A percentile compares a stretch with the other conserved stretches of the same genome.
Evolutionary conservation across 306 rosid species (phyloP).

Genomic region (Alnus glutinosa): DNA sequence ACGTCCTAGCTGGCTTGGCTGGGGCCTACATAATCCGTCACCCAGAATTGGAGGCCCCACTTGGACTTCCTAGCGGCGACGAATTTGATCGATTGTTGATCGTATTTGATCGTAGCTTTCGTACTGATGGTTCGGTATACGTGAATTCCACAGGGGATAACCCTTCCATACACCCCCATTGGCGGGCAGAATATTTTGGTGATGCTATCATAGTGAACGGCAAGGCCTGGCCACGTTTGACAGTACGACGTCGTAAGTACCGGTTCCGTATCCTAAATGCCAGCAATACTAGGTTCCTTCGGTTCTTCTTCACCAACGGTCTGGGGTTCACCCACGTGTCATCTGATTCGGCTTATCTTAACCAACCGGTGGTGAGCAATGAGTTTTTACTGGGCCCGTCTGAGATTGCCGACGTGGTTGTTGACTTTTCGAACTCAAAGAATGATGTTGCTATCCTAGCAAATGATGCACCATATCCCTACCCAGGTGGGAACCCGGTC

Average conservation of each 20-base stretch:
- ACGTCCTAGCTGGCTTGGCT: slow-evolving; percentile 40
- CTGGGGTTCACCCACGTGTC: slow-evolving; percentile 41
- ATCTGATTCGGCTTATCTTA: slow-evolving; percentile 46
- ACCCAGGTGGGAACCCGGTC: slow-evolving; percentile 48
- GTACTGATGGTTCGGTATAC: slow-evolving; percentile 41
- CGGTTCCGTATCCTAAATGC: slow-evolving; percentile 52
- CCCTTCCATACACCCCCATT: slow-evolving; percentile 56
- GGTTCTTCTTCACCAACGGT: slow-evolving; percentile 47
- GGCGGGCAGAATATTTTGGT: slow-evolving; percentile 60
- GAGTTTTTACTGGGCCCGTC: slow-evolving; percentile 49
- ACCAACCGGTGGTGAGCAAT: slow-evolving; percentile 20
- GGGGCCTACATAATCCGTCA: slow-evolving; percentile 47
- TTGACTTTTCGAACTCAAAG: slow-evolving; percentile 44
- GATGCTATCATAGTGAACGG: slow-evolving; percentile 45
- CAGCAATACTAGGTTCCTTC: slow-evolving; percentile 49
- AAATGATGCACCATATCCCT: slow-evolving; percentile 52
- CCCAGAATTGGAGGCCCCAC: slow-evolving; percentile 31
- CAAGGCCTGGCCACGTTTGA: slow-evolving; percentile 54
- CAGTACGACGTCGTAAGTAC: slow-evolving; percentile 52
- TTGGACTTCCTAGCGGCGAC: slow-evolving; percentile 32
- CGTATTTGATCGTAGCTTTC: slow-evolving; percentile 48
- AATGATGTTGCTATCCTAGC: slow-evolving; percentile 30
- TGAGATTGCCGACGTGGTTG: slow-evolving; percentile 50
- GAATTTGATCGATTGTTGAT: slow-evolving; percentile 46
- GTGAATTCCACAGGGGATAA: slow-evolving; percentile 47